Conservation (phyloP, 148 eudicot genomes). For the Rhododendron ovatum region DNA sequence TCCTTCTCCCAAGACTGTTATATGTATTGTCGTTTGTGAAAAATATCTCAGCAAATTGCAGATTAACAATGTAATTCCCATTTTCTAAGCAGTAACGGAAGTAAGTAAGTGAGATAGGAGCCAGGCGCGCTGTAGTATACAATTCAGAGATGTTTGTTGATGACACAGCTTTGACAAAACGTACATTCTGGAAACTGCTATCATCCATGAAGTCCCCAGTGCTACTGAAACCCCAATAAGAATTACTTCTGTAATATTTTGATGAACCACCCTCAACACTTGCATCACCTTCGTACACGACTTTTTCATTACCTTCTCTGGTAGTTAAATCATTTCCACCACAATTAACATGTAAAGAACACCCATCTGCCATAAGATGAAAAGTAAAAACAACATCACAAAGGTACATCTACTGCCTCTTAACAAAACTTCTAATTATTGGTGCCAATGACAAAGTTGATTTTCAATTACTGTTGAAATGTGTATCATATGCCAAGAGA, state of each 20-base stretch:
- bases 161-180: conserved; percentile 12
- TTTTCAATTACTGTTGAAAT: neutral
- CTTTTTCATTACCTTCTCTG: conserved; percentile 26
- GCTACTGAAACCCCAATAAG: conserved; percentile 71
- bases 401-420: neutral
- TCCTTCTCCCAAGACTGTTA: conserved; percentile 64
- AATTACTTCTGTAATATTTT: conserved; percentile 26
- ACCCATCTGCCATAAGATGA: conserved; percentile 43
- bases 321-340: conserved; percentile 53
- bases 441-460: neutral
- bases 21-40: conserved; percentile 49
- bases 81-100: conserved; percentile 67
- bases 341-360: conserved; percentile 63
- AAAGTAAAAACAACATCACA: neutral
- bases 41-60: conserved; percentile 71
- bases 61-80: conserved; percentile 51
- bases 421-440: neutral
- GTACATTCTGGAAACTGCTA: conserved; percentile 29
- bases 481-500: neutral
- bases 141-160: conserved; percentile 23
- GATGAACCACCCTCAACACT: conserved; percentile 48
- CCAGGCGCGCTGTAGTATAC: conserved; percentile 54
- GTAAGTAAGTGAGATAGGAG: conserved; percentile 65
- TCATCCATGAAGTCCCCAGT: conserved; percentile 76
- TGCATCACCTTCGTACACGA: conserved; percentile 62